Evolutionary conservation across 23 red algal species (phyloP), one percentile per base, ranked within the genome.

Genomic region (Agarophyton chilense): DNA sequence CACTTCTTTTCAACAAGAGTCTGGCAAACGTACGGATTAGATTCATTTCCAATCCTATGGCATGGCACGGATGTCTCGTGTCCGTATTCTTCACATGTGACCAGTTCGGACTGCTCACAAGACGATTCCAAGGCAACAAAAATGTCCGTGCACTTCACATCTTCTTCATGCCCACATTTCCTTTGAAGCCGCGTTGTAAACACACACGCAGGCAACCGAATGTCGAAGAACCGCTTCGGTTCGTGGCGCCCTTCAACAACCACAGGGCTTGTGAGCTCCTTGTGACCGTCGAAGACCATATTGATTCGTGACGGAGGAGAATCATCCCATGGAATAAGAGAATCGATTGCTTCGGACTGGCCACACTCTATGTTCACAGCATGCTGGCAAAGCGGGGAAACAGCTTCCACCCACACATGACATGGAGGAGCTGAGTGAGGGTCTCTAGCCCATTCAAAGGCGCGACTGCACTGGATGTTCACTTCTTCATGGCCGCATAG

Each of bases 361-460:
- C 25, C 10, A 68, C 86, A 90, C 28, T 40, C 72, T 19, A 90
- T 55, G 21, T 79, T 64, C 32, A 90, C 17, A 4, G 18, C 34
- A 56, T 90, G 86, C 21, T 80, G 40, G 61, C 86, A 90, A 11
- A 90, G 55, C 7, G 86, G 72, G 25, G 86, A 90, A 79, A 39
- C n/a, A 1, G 60, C 31, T 50, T 50, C 40, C 19, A 90, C 49
- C 24, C 41, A 8, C 16, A 38, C 28, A 4, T 58, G 58, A 80
- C 86, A 90, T 34, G 73, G 72, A 10, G 72, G 71, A n/a, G 71
- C 36, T 24, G 14, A 14, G 14, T 90, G 22, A 31, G 71, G 71
- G 14, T 31, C 18, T 26, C 32, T 54, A 71, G 86, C 86, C 72
- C 55, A 80, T 38, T 90, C 52, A 43, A 90, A 90, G 11, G 86